These are phyloP conservation scores for Dryas octopetala DNA, from an alignment of 306 rosid species.

Conservation along the genomic window DNA sequence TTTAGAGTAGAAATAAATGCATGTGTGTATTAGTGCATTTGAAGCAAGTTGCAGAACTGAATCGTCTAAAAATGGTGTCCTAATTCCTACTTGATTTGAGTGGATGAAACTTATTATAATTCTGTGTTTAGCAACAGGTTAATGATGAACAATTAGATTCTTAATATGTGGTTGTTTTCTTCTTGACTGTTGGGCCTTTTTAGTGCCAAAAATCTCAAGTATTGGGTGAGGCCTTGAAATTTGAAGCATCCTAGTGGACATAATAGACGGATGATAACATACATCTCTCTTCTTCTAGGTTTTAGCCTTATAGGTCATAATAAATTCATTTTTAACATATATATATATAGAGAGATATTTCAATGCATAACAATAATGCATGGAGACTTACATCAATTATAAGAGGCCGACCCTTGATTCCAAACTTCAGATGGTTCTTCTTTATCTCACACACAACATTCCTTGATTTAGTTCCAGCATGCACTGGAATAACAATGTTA, in stretches of 20 bases:
- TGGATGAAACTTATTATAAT: constrained; percentile 7
- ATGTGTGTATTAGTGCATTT: neutral
- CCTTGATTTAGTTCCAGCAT: constrained; percentile 77
- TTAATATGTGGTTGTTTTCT: constrained; percentile 6
- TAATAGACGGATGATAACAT: neutral
- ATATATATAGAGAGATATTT: too few species aligned
- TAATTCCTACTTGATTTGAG: constrained; percentile 1
- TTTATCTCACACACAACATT: constrained; percentile 71
- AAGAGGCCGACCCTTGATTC: constrained; percentile 88
- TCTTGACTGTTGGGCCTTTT: constrained; percentile 19
- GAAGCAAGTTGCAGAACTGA: neutral
- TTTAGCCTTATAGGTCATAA: too few species aligned
- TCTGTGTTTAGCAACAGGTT: constrained; percentile 15
- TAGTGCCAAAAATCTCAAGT: constrained; percentile 16
- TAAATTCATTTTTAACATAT: too few species aligned
- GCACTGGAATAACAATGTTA: constrained; percentile 63
- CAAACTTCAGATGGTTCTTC: constrained; percentile 83
- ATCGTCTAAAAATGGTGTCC: neutral
- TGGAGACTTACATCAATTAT: constrained; percentile 68
- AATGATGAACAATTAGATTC: constrained; percentile 34
- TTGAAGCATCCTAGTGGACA: constrained; percentile 21
- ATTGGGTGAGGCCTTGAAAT: constrained; percentile 1
- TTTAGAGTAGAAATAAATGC: neutral
- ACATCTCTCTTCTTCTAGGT: too few species aligned
- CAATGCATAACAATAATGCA: neutral